Base-by-base conservation (phyloP, 1,284 basidiomycete species). In the Ustanciosporium gigantosporum region DNA sequence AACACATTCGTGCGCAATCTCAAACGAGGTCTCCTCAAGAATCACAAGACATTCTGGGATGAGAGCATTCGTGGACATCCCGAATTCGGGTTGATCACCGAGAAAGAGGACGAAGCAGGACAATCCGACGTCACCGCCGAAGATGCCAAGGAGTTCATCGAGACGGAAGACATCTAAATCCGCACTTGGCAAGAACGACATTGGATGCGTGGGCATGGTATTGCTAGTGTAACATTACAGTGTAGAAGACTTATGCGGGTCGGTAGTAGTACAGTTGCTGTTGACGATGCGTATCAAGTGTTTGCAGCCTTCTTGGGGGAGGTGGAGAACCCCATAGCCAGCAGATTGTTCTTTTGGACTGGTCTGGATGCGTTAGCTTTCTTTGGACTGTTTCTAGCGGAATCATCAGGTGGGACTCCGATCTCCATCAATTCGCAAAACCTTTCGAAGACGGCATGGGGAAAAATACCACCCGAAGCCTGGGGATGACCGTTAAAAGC, bases 401-500 rank as follows among this genome's bases (percentile, higher is more conserved):
- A 16, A 15, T 38, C 23, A 1, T 64, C 56, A 0, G 59, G 50
- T 5, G 58, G 51, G 3, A 69, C 58, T n/a, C 69, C 69, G 22
- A 69, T 67, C 47, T 69, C 40, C 66, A 71, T 71, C n/a, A 71
- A 32, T 14, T 53, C 36, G 11, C 38, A 31, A 27, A 64, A 69
- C 31, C 48, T 55, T 1, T 57, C 49, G 24, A 50, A 71, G 25
- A 64, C 57, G 16, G 44, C 43, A 21, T 29, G 57, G 13, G 69
- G 62, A n/a, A 71, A 53, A 32, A 69, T 71, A 13, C 66, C 66
- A 14, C 69, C 69, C 27, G 56, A 57, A 4, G 69, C 69, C 36
- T 71, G 59, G 0, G 48, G 48, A 43, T 71, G 69, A 5, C 66
- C 69, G n/a, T 56, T 53, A 27, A 68, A 68, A 11, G 57, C 61